Percentiles rank a stretch among this genome's conserved stretches.
phyloP scores from a whole-genome alignment of 164 flowering plant species.

The Cinnamomum micranthum region DNA sequence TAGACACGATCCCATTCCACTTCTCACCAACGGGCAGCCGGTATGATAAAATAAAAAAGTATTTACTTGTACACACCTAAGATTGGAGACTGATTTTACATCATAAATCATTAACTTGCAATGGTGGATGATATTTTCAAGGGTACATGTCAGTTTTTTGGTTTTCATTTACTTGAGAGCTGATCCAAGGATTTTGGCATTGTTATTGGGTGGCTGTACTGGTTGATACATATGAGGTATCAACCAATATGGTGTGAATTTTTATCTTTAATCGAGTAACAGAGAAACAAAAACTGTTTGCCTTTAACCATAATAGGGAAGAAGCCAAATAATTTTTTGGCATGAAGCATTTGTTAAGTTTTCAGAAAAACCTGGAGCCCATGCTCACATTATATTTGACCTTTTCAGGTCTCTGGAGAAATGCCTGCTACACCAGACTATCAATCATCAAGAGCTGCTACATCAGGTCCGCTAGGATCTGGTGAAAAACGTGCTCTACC shows the following conservation, averaged over 20 bases:
- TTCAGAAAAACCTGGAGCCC: background rate
- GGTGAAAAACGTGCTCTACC: conserved; percentile 68
- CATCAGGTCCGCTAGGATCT: conserved; percentile 88
- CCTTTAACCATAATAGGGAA: background rate
- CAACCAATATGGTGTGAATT: background rate
- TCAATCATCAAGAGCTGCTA: conserved; percentile 75
- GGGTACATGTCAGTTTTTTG: too few relatives aligned
- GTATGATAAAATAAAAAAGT: conserved; percentile 30
- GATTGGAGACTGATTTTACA: too few relatives aligned
- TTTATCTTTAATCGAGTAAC: background rate
- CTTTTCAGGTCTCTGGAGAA: conserved; percentile 81
- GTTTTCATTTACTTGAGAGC: background rate
- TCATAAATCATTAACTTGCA: too few relatives aligned
- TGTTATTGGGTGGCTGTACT: background rate
- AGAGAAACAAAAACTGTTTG: background rate
- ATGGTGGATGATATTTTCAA: too few relatives aligned
- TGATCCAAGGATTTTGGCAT: background rate
- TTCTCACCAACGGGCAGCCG: conserved; percentile 79
- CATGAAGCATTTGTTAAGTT: background rate
- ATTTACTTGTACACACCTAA: background rate
- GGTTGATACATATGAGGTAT: background rate
- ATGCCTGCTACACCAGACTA: conserved; percentile 77
- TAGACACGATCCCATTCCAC: conserved; percentile 85
- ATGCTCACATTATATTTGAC: background rate
- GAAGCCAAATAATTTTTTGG: background rate